Evolutionary conservation across 371 early-diverging fungal genomes (phyloP).

Genomic region (Mucor racemosus): DNA sequence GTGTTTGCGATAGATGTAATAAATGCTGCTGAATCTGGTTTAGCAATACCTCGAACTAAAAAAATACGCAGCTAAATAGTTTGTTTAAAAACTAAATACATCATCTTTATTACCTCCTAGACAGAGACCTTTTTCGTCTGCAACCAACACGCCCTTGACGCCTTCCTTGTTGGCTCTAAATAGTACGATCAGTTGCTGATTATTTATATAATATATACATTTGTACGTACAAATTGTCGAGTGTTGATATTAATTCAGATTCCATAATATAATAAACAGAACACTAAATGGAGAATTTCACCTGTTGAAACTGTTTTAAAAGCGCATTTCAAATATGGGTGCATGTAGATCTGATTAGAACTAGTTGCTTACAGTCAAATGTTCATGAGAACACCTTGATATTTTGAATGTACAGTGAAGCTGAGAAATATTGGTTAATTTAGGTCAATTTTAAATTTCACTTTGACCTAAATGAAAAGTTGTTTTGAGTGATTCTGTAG

Average conservation of each 20-base stretch:
- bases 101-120: slow-evolving; percentile 39
- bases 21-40: slow-evolving; percentile 43
- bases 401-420: too few species aligned
- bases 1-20: slow-evolving; percentile 46
- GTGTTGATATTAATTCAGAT: slow-evolving; percentile 36
- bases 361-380: not conserved
- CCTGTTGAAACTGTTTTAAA: too few species aligned
- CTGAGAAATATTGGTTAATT: too few species aligned
- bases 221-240: slow-evolving; percentile 32
- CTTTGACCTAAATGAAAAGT: too few species aligned
- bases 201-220: not conserved
- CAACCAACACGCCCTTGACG: slow-evolving; percentile 53
- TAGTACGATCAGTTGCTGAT: not conserved
- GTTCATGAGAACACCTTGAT: not conserved
- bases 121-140: slow-evolving; percentile 51
- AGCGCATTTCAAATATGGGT: not conserved
- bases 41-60: slow-evolving; percentile 49
- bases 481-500: too few species aligned
- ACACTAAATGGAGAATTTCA: not conserved
- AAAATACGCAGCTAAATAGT: too few species aligned
- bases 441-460: too few species aligned
- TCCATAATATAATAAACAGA: slow-evolving; percentile 23
- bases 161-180: slow-evolving; percentile 46
- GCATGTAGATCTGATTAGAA: not conserved
- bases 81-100: not conserved